A percentile compares a stretch with the other conserved stretches of the same genome.
These are phyloP conservation scores for Puccinia polysora DNA, from an alignment of 1,284 basidiomycete species.

Conservation along the genomic window DNA sequence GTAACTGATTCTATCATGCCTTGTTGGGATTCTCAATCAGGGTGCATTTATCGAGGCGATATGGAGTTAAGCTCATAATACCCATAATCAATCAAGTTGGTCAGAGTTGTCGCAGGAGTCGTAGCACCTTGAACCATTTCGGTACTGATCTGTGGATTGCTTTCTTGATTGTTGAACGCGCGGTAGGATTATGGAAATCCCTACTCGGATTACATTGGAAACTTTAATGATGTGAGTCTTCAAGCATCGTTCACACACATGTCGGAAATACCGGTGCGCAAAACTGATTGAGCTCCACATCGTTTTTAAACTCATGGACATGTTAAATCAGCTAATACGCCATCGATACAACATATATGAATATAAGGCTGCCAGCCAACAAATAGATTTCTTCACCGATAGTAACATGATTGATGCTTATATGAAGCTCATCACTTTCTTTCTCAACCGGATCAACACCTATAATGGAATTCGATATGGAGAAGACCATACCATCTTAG, in stretches of 20 bases:
- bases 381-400: conserved; percentile 8
- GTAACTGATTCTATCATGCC: too few relatives aligned
- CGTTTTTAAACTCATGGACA: background rate
- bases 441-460: conserved; percentile 6
- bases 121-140: background rate
- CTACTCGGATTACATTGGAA: conserved; percentile 1
- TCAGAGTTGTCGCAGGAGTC: too few relatives aligned
- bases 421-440: conserved; percentile 2
- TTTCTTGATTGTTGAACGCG: background rate
- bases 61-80: too few relatives aligned
- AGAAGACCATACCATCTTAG: conserved; percentile 9
- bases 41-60: background rate
- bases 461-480: background rate
- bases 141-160: background rate
- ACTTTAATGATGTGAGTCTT: conserved; percentile 16
- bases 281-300: background rate
- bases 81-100: conserved; percentile 27
- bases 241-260: background rate
- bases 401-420: background rate
- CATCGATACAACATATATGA: conserved; percentile 10
- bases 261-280: too few relatives aligned
- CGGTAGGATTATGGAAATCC: conserved; percentile 18
- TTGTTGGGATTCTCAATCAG: background rate
- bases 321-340: conserved; percentile 1
- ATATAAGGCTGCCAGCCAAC: background rate